Percentiles rank a stretch among this genome's conserved stretches.
Conservation (phyloP, 1,284 basidiomycete genomes). For the Fomitiporia mediterranea region DNA sequence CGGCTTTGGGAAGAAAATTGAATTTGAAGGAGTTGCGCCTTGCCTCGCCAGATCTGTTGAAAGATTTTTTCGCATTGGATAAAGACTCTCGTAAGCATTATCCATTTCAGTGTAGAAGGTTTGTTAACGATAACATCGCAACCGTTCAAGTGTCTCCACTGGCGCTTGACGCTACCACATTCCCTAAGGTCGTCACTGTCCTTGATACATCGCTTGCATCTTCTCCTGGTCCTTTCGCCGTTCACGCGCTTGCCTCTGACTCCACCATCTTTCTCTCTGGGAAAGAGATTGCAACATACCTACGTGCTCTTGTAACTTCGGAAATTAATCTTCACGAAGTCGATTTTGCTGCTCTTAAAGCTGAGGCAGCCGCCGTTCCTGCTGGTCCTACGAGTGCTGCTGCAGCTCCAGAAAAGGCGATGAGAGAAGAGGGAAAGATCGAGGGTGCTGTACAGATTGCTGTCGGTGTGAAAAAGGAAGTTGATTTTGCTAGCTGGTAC, state of each 20-base stretch:
- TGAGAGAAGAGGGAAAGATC: conserved; percentile 71
- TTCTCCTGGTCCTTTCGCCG: conserved; percentile 58
- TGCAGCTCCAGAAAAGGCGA: conserved; percentile 26
- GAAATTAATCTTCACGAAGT: conserved; percentile 61
- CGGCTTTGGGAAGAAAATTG: conserved; percentile 75
- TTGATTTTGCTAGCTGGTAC: conserved; percentile 93
- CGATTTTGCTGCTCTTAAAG: conserved; percentile 67
- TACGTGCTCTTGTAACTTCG: conserved; percentile 64
- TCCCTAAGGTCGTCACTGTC: conserved; percentile 73
- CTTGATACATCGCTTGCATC: conserved; percentile 74
- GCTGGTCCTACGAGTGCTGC: conserved; percentile 37
- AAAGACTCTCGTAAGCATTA: conserved; percentile 77
- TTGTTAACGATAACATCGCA: conserved; percentile 1
- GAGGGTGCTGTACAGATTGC: conserved; percentile 89
- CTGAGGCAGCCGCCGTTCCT: conserved; percentile 34
- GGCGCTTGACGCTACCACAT: conserved; percentile 63
- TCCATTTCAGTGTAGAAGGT: background rate
- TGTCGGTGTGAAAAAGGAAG: conserved; percentile 92
- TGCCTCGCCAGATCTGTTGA: conserved; percentile 84
- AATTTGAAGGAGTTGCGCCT: conserved; percentile 87
- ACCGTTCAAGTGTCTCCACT: conserved; percentile 66
- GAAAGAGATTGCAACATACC: conserved; percentile 67
- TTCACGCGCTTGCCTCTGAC: conserved; percentile 70
- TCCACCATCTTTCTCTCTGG: conserved; percentile 76
- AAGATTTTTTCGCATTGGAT: conserved; percentile 78